phyloP scores from a whole-genome alignment of 768 basidiomycete genomes.

The Podaxis sp. region DNA sequence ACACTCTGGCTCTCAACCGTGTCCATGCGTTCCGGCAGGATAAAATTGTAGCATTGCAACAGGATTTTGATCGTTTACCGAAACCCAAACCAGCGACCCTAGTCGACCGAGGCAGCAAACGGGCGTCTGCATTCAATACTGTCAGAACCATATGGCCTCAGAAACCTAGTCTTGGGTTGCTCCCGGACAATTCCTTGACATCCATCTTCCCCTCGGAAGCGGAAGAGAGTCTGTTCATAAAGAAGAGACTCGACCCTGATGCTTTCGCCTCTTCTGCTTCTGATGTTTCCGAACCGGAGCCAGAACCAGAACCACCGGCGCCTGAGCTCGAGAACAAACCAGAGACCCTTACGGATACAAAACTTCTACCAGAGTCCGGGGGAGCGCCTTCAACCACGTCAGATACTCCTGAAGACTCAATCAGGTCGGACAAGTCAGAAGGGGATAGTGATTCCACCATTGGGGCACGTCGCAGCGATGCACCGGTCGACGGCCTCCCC shows the following conservation, averaged over 20 bases:
- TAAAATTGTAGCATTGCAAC: slow-evolving; percentile 95
- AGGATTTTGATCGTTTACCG: slow-evolving; percentile 84
- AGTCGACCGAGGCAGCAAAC: slow-evolving; percentile 49
- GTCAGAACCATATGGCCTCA: slow-evolving; percentile 73
- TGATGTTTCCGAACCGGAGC: slow-evolving; percentile 68
- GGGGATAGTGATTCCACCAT: slow-evolving; percentile 86
- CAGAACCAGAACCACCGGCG: slow-evolving; percentile 15
- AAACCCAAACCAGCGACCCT: slow-evolving; percentile 59
- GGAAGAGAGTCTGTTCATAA: slow-evolving; percentile 55
- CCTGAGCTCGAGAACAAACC: neutral
- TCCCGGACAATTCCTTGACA: slow-evolving; percentile 58
- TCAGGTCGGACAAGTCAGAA: slow-evolving; percentile 46
- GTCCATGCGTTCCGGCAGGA: slow-evolving; percentile 88
- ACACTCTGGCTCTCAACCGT: slow-evolving; percentile 85
- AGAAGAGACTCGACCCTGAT: slow-evolving; percentile 51
- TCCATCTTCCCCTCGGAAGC: slow-evolving; percentile 67
- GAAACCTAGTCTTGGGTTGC: slow-evolving; percentile 51
- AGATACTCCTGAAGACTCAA: slow-evolving; percentile 12
- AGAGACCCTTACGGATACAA: neutral
- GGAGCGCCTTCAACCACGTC: neutral
- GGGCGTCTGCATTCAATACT: slow-evolving; percentile 65
- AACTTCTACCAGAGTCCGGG: neutral
- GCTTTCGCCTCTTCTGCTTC: slow-evolving; percentile 70
- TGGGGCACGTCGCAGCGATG: slow-evolving; percentile 48
- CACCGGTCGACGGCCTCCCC: slow-evolving; percentile 17